A percentile compares a stretch with the other conserved stretches of the same genome.
phyloP scores from a whole-genome alignment of 2,329 filamentous ascomycete genomes.

The Chaetomium globosum region DNA sequence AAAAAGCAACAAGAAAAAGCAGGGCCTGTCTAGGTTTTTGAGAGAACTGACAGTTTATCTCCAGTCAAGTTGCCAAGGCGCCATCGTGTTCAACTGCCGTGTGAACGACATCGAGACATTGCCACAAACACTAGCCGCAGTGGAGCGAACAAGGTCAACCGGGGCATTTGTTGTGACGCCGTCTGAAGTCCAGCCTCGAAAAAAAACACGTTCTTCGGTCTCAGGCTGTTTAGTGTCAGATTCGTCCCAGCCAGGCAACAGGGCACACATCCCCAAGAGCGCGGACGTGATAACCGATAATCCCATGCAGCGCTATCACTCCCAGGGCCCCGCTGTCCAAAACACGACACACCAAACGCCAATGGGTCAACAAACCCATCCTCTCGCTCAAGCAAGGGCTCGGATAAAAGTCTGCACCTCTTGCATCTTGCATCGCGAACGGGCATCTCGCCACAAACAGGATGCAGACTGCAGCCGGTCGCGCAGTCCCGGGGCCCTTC shows the following conservation, averaged over 20 bases:
- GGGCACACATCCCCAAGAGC: neutral
- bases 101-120: neutral
- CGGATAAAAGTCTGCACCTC: constrained; percentile 10
- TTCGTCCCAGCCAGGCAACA: constrained; percentile 14
- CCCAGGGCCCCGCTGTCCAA: neutral
- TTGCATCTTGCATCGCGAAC: constrained; percentile 10
- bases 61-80: neutral
- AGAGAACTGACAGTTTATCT: neutral
- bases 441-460: constrained; percentile 4
- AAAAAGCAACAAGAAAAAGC: neutral
- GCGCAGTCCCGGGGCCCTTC: neutral
- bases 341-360: neutral
- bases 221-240: constrained; percentile 5
- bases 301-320: neutral
- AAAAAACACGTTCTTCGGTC: constrained; percentile 17
- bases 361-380: neutral
- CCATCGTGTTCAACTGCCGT: neutral
- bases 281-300: neutral
- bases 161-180: neutral
- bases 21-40: neutral
- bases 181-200: neutral
- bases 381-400: neutral
- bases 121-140: neutral
- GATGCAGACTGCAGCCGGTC: constrained; percentile 14
- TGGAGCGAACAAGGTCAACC: neutral